These are phyloP conservation scores for Voacanga thouarsii DNA, from an alignment of 257 asterid genomes.

Conservation along the genomic window DNA sequence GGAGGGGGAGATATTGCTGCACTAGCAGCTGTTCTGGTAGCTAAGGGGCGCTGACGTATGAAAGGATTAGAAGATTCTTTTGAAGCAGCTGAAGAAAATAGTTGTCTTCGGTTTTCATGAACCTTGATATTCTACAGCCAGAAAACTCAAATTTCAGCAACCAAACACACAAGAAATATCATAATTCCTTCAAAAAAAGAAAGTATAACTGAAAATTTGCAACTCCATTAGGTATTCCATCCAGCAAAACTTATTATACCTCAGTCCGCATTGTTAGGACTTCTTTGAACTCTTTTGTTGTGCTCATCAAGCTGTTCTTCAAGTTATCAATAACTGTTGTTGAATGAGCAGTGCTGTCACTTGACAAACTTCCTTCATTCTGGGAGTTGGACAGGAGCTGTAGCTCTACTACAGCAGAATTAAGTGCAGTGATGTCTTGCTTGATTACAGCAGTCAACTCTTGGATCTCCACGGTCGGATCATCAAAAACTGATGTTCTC, in stretches of 20 bases:
- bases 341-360: constrained; percentile 81
- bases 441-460: constrained; percentile 88
- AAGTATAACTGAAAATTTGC: background rate
- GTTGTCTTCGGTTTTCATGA: constrained; percentile 79
- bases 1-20: constrained; percentile 67
- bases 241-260: constrained; percentile 39
- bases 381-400: constrained; percentile 69
- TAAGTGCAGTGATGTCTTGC: constrained; percentile 92
- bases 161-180: background rate
- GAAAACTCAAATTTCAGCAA: constrained; percentile 15
- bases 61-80: constrained; percentile 77
- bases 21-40: constrained; percentile 49
- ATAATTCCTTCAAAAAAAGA: background rate
- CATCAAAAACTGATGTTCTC: constrained; percentile 84
- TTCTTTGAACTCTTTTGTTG: constrained; percentile 93
- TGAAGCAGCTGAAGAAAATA: constrained; percentile 64
- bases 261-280: constrained; percentile 94
- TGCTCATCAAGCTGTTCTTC: constrained; percentile 82
- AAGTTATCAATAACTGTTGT: constrained; percentile 89
- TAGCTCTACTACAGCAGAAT: constrained; percentile 85
- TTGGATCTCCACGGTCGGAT: constrained; percentile 92
- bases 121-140: constrained; percentile 70
- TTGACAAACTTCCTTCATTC: constrained; percentile 50
- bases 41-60: constrained; percentile 88
- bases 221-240: constrained; percentile 8